Evolutionary conservation across 345 rosid genomes (phyloP).

Genomic region (Camelina hispida): DNA sequence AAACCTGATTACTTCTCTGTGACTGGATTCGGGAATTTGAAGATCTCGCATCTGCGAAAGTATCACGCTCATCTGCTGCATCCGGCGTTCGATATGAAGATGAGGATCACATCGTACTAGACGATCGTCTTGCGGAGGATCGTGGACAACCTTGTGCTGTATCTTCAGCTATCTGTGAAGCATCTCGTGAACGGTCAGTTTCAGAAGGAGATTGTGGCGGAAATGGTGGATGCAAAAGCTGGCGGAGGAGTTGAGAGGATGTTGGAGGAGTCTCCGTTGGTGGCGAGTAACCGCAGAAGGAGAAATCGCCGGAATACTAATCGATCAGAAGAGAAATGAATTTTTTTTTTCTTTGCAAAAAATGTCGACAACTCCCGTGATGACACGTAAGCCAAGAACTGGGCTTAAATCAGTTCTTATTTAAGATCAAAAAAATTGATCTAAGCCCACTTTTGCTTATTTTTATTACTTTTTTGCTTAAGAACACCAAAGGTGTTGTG

Average conservation of each 20-base stretch:
- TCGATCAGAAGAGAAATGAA: no score
- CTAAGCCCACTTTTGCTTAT: no score
- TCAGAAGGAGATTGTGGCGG: slow-evolving; percentile 39
- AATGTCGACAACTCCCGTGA: no score
- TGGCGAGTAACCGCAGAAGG: slow-evolving; percentile 47
- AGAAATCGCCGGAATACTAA: no score
- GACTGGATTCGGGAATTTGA: slow-evolving; percentile 10
- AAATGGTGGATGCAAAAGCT: slow-evolving; percentile 22
- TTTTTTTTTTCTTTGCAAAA: no score
- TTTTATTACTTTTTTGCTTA: no score
- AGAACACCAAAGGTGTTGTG: no score
- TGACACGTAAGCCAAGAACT: no score
- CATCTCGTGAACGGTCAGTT: slow-evolving; percentile 37
- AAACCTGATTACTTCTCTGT: not conserved
- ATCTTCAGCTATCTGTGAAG: slow-evolving; percentile 37
- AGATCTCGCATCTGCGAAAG: slow-evolving; percentile 12
- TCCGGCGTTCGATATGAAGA: slow-evolving; percentile 32
- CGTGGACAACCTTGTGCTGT: slow-evolving; percentile 42
- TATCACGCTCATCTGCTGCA: slow-evolving; percentile 3
- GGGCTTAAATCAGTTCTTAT: no score
- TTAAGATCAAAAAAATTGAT: no score
- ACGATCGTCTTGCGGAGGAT: slow-evolving; percentile 39
- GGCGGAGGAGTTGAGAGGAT: slow-evolving; percentile 34
- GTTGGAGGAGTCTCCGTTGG: slow-evolving; percentile 38
- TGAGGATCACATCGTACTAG: slow-evolving; percentile 48